Evolutionary conservation across 768 basidiomycete genomes (phyloP), one percentile per base, ranked within the genome.

Genomic region (Naganishia onofrii): DNA sequence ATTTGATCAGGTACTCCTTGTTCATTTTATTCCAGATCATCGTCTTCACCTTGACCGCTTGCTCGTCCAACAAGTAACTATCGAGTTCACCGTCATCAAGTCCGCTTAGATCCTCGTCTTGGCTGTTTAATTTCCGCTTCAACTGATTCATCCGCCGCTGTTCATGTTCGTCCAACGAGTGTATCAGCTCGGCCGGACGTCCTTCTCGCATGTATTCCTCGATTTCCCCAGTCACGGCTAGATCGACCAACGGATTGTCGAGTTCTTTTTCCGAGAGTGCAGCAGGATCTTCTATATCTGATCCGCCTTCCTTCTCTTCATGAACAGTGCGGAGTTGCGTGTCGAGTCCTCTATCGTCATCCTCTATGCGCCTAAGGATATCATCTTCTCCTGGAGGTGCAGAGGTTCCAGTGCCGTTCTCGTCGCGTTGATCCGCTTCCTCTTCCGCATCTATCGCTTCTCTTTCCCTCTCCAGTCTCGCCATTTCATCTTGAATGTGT

Each of bases 11-110:
- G 79, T 95, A 97, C 36, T 96, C 93, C 74, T 86, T 86, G 79
- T 96, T 96, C 76, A 92, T 84, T 81, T 94, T 92, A 57, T 94
- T 92, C 93, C 93, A 97, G 0, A 96, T 87, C 13, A 91, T 87
- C 79, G 92, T 91, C 80, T 91, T 97, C 76, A 92, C 84, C 78
- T 84, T 87, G 3, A 91, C 89, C 80, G 95, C 93, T 28, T 89
- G 89, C 42, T 89, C 88, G 9, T 85, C 87, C 28, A 93, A 81
- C 77, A 96, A 90, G 70, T 81, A 81, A 29, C 83, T 84, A 78
- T 95, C 89, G 52, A 96, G 84, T 78, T 97, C 93, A 6, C 88
- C 91, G 76, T 97, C 93, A 79, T 96, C 89, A n/a, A 97, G 83
- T 19, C 89, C 91, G 26, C 84, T 77, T 55, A 92, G 82, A 13